phyloP scores from a whole-genome alignment of 169 alveolate species.

The Cryptosporidium sp. region DNA sequence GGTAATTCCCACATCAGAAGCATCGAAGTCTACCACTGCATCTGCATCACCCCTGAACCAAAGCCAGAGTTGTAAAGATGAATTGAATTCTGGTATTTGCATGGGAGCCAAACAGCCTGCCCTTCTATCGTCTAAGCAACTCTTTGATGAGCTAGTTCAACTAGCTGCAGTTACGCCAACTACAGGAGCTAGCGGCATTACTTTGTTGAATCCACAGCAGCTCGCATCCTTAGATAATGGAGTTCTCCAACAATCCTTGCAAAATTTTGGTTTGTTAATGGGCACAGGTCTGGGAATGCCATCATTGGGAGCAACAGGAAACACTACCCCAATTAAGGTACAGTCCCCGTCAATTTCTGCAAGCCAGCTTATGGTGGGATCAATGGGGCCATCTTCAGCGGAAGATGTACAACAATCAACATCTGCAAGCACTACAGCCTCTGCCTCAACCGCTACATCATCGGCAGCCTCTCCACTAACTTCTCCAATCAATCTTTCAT shows the following conservation, averaged over 20 bases:
- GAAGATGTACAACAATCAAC: constrained; percentile 5
- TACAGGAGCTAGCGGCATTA: background rate
- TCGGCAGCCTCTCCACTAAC: constrained; percentile 13
- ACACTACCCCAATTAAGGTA: constrained; percentile 5
- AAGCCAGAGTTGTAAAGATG: constrained; percentile 11
- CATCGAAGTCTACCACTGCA: constrained; percentile 66
- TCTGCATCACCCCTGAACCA: constrained; percentile 54
- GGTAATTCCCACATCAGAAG: constrained; percentile 22
- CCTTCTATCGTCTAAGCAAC: constrained; percentile 4
- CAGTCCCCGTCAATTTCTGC: constrained; percentile 32
- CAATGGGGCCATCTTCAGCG: background rate
- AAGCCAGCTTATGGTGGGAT: constrained; percentile 17
- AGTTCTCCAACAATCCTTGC: constrained; percentile 47
- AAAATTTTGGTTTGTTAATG: constrained; percentile 35
- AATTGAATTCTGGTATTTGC: background rate
- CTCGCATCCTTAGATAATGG: constrained; percentile 27
- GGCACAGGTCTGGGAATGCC: constrained; percentile 33
- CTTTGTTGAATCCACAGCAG: constrained; percentile 16
- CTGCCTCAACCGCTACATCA: background rate
- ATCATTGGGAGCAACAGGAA: background rate
- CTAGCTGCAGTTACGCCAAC: constrained; percentile 35
- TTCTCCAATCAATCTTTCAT: constrained; percentile 14
- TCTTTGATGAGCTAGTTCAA: constrained; percentile 58
- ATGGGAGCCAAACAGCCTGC: constrained; percentile 14
- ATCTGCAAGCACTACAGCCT: background rate